Evolutionary conservation across 768 basidiomycete species (phyloP), one percentile per base, ranked within the genome.

Genomic region (Leccinum uliginosum): DNA sequence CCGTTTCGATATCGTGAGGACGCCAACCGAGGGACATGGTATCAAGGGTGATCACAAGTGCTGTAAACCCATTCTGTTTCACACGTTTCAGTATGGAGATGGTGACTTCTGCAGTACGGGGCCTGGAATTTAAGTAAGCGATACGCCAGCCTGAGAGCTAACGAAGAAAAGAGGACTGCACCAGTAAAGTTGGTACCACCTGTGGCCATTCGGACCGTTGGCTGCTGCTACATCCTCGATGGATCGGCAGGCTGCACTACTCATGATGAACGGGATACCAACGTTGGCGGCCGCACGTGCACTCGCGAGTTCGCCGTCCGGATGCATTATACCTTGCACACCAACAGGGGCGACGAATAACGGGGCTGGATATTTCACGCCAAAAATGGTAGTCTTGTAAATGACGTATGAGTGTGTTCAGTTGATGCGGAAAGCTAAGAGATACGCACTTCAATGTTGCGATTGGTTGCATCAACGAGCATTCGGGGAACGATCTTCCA

Each of bases 181-280:
- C 87, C 89, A 89, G 68, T 93, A 92, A 1, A 92, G 78, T 67
- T 93, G 91, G 68, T 81, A 92, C 89, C 89, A 92, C 32, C 90
- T 76, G 30, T 80, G 76, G 0, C 85, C 82, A 51, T 80, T 73
- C 2, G 64, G 61, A 6, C 84, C 87, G 60, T 85, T 91, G 26
- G 83, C 91, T 43, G 77, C 66, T 3, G 84, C 92, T n/a, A 93
- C 85, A 45, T 83, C 82, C 67, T 93, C 91, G 57, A 93, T 86
- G 10, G 84, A 81, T 24, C 86, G 81, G 27, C 80, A 75, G 2
- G 87, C 79, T 4, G 91, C 89, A 0, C 89, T 86, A 62, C 89
- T 91, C 71, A 94, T 78, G 60, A 87, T 84, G 64, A 80, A 86
- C 0, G 89, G 86, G 4, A 93, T 72, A 0, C 81, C 80, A 4